These are phyloP conservation scores for Austroboletus novae-zelandiae DNA, from an alignment of 1,284 basidiomycete genomes.

Conservation along the genomic window DNA sequence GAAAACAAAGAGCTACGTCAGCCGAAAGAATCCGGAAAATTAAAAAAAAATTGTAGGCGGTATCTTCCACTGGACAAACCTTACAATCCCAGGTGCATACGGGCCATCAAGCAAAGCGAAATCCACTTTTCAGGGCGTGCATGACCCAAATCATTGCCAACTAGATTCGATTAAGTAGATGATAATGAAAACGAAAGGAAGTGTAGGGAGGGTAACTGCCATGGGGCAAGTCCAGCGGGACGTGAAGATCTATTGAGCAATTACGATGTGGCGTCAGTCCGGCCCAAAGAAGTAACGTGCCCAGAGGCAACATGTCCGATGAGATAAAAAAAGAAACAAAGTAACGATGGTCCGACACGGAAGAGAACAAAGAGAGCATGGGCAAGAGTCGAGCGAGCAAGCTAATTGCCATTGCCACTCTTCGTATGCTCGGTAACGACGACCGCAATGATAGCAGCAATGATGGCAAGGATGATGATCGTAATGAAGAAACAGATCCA, in stretches of 20 bases:
- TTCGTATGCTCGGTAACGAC: constrained; percentile 39
- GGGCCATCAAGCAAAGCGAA: constrained; percentile 1
- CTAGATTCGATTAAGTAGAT: constrained; percentile 33
- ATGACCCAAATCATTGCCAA: constrained; percentile 17
- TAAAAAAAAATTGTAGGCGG: no score
- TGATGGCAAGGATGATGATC: constrained; percentile 61
- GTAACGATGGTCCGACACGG: background rate
- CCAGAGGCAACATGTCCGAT: constrained; percentile 15
- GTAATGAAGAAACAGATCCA: constrained; percentile 87
- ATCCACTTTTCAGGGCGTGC: constrained; percentile 8
- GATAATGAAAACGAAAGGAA: constrained; percentile 23
- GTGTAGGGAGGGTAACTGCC: constrained; percentile 8
- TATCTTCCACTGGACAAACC: no score
- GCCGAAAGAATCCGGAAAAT: no score
- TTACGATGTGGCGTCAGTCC: constrained; percentile 7
- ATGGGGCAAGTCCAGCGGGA: background rate
- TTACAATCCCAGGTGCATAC: no score
- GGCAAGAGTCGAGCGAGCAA: background rate
- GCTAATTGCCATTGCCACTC: constrained; percentile 14
- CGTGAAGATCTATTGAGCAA: constrained; percentile 16
- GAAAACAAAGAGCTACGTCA: no score
- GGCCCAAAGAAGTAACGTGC: constrained; percentile 22
- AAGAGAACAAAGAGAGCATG: background rate
- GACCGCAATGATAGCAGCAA: constrained; percentile 61
- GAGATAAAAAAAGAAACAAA: background rate